These are phyloP conservation scores for Solanum okadae DNA, from an alignment of 257 asterid species.

Conservation along the genomic window DNA sequence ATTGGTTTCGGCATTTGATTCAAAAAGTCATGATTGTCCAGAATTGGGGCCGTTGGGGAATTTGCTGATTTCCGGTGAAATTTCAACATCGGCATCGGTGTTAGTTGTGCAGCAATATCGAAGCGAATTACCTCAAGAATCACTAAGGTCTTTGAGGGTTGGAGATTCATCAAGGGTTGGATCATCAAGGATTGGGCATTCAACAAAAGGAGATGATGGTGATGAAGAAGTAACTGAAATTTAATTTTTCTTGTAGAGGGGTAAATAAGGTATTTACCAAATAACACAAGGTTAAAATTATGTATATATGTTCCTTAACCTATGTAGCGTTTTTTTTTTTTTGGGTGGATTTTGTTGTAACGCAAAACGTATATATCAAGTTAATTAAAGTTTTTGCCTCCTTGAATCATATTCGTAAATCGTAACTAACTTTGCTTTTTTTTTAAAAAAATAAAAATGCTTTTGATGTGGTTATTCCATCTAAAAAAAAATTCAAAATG, in stretches of 20 bases:
- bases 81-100: not conserved
- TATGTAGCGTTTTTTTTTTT: not conserved
- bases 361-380: not conserved
- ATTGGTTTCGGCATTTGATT: constrained; percentile 1
- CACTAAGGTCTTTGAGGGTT: not conserved
- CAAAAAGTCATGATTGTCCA: not conserved
- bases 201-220: not conserved
- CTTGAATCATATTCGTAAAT: not conserved
- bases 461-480: too few species aligned
- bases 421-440: not conserved
- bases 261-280: not conserved
- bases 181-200: not conserved
- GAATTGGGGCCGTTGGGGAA: constrained; percentile 6
- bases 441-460: too few species aligned
- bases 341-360: too few species aligned
- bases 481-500: too few species aligned
- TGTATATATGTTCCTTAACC: not conserved
- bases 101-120: constrained; percentile 7
- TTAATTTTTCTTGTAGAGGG: not conserved
- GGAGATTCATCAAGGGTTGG: not conserved
- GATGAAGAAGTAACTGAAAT: not conserved
- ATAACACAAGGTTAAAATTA: not conserved
- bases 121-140: not conserved
- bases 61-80: not conserved
- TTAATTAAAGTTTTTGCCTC: not conserved